A percentile compares a stretch with the other conserved stretches of the same genome.
Conservation (phyloP, 2,329 filamentous ascomycete genomes). For the Lanzia echinophila region DNA sequence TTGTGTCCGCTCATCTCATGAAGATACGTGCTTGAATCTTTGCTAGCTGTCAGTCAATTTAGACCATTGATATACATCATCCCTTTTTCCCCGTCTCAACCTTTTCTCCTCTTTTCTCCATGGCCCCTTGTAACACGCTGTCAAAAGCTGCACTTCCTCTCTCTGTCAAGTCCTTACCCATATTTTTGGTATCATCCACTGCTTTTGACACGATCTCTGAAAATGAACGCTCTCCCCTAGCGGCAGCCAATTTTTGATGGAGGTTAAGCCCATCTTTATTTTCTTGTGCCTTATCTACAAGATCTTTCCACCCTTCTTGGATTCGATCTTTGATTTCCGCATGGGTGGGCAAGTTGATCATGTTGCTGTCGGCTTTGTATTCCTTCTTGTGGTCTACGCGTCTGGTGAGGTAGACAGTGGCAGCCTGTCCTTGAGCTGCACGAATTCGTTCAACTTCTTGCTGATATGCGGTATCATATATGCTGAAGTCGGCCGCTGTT, state of each 20-base stretch:
- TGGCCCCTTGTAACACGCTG: constrained; percentile 16
- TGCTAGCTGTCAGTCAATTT: not conserved
- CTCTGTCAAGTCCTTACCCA: constrained; percentile 3
- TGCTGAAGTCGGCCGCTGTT: constrained; percentile 73
- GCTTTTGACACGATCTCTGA: constrained; percentile 24
- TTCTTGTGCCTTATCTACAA: constrained; percentile 27
- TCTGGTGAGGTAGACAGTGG: constrained; percentile 52
- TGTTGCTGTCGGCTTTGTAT: constrained; percentile 27
- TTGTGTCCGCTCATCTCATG: no score
- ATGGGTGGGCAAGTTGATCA: constrained; percentile 21
- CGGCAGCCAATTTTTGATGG: constrained; percentile 9
- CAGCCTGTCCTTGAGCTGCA: constrained; percentile 37
- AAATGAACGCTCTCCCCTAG: constrained; percentile 12
- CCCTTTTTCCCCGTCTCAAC: not conserved
- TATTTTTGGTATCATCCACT: constrained; percentile 18
- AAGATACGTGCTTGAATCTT: no score
- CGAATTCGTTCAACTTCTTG: constrained; percentile 72
- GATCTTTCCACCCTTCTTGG: constrained; percentile 25
- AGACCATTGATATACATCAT: not conserved
- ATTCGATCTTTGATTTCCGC: constrained; percentile 14
- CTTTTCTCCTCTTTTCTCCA: constrained; percentile 18
- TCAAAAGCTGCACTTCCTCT: not conserved
- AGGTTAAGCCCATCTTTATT: constrained; percentile 9
- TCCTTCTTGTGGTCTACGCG: constrained; percentile 38
- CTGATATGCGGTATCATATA: constrained; percentile 84